These are phyloP conservation scores for Musa schizocarpa DNA, from an alignment of 176 grass and related monocot genomes.

Conservation along the genomic window DNA sequence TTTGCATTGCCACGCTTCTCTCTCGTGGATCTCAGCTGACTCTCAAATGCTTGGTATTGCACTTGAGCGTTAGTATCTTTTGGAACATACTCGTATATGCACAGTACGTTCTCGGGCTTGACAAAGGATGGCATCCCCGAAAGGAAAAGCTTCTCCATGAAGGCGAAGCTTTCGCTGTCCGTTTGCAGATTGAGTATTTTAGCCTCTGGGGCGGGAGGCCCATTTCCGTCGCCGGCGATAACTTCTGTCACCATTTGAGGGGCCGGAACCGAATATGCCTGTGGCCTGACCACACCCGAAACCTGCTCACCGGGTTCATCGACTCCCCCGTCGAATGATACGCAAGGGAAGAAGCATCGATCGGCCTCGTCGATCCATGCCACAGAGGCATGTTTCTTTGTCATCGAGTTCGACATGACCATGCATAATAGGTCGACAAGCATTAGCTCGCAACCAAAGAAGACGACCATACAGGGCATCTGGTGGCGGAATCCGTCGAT, in stretches of 20 bases:
- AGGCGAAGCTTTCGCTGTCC: slow-evolving; percentile 39
- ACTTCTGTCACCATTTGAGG: slow-evolving; percentile 54
- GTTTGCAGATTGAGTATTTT: slow-evolving; percentile 27
- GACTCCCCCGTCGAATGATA: too few species aligned
- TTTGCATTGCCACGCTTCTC: too few species aligned
- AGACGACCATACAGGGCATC: too few species aligned
- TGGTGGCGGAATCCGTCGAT: slow-evolving; percentile 17
- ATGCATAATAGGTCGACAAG: too few species aligned
- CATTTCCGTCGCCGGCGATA: slow-evolving; percentile 34
- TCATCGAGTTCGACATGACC: too few species aligned
- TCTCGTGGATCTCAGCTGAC: slow-evolving; percentile 32
- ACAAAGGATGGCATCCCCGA: slow-evolving; percentile 70
- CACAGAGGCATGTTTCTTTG: too few species aligned
- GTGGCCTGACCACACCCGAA: slow-evolving; percentile 24
- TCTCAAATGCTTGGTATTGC: slow-evolving; percentile 68
- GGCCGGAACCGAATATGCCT: slow-evolving; percentile 23
- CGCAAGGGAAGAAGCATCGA: too few species aligned
- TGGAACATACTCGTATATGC: slow-evolving; percentile 55
- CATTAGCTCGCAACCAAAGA: too few species aligned
- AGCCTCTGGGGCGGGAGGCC: too few species aligned
- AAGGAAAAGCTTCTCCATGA: slow-evolving; percentile 51
- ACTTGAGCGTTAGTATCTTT: slow-evolving; percentile 49
- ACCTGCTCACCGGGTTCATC: not conserved
- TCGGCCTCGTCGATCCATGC: too few species aligned
- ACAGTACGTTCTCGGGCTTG: slow-evolving; percentile 38